Evolutionary conservation across 2,329 filamentous ascomycete species (phyloP).

Genomic region (Cladosporium sphaerospermum): DNA sequence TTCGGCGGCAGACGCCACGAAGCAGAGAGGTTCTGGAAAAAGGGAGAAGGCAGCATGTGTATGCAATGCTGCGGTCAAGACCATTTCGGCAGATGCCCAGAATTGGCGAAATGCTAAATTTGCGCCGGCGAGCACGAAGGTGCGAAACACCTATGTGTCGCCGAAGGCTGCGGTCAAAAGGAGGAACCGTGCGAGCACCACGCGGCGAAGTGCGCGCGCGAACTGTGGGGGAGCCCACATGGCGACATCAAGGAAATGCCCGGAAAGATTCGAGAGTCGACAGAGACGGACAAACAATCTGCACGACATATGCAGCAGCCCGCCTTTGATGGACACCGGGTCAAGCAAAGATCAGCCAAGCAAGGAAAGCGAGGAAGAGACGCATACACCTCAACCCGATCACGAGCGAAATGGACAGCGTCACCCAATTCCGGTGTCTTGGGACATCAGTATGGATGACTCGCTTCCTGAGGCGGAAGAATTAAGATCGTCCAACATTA

Average conservation of each 20-base stretch:
- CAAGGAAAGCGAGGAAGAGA: neutral
- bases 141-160: neutral
- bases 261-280: neutral
- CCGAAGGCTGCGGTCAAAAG: neutral
- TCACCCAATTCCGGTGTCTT: neutral
- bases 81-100: neutral
- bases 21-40: neutral
- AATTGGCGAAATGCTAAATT: neutral
- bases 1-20: constrained; percentile 1
- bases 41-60: neutral
- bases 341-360: too few species aligned
- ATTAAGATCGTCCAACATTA: neutral
- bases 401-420: neutral
- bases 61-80: neutral
- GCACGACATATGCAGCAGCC: too few species aligned
- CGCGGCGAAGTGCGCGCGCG: neutral
- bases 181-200: neutral
- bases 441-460: neutral
- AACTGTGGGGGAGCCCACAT: neutral
- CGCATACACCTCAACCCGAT: neutral
- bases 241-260: neutral
- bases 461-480: neutral
- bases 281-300: too few species aligned
- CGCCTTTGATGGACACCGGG: too few species aligned
- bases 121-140: neutral